Evolutionary conservation across 768 basidiomycete genomes (phyloP), one percentile per base, ranked within the genome.

Genomic region (Podaxis sp.): DNA sequence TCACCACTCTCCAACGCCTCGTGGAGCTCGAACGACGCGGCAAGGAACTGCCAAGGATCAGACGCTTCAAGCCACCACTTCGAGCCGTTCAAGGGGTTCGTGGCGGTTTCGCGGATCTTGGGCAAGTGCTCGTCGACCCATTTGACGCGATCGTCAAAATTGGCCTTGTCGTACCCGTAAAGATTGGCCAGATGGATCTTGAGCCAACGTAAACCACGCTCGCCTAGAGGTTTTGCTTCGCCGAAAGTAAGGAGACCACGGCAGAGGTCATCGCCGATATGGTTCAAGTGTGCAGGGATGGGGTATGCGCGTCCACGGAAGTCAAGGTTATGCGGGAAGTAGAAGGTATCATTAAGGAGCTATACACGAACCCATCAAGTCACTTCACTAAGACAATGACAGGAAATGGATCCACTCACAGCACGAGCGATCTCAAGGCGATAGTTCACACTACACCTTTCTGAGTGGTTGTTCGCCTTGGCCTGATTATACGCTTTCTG

Each of bases 271-370:
- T 99, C 93, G 7, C 96, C 95, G 57, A 98, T 90, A 66, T 98
- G 96, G 67, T 88, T 94, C 56, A 99, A 79, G 77, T 98, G 93
- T 3, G 95, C 94, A 0, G 96, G 95, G 46, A 97, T 88, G 10
- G 97, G 96, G 70, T 99, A 99, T 0, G 96, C 94, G 55, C 96
- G 89, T 6, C 97, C 97, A 62, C 96, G 87, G 81, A 98, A 99
- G 74, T 99, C 97, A 67, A 98, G 78, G 72, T 97, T 98, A 73
- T 98, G 96, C 0, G 96, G 95, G 53, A 95, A 79, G 74, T 93
- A 98, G 71, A 98, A 88, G 0, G 77, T 85, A 65, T 97, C 96
- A 57, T 86, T 85, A 54, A 95, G 77, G 81, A 95, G 97, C 88
- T 93, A 61, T 2, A 61, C 28, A 50, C 61, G 23, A 63, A 50